These are phyloP conservation scores for Aspergillus sp. DNA, from an alignment of 2,329 filamentous ascomycete genomes.

Conservation along the genomic window DNA sequence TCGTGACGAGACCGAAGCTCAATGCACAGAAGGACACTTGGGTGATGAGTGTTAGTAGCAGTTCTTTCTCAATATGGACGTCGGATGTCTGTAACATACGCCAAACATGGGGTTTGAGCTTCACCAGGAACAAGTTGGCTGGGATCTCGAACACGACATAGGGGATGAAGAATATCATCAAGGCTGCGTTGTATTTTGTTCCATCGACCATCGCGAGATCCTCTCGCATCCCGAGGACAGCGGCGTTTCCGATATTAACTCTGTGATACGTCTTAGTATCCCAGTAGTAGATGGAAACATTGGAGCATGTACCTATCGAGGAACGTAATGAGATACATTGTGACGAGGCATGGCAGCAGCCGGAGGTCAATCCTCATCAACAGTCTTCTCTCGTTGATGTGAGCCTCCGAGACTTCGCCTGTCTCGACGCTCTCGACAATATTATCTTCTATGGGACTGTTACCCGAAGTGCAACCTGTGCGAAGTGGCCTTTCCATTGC, in stretches of 20 bases:
- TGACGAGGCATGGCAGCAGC: conserved; percentile 67
- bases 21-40: conserved; percentile 77
- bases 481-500: neutral
- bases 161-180: conserved; percentile 77
- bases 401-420: neutral
- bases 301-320: conserved; percentile 44
- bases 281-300: neutral
- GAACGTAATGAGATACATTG: conserved; percentile 69
- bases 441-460: conserved; percentile 1
- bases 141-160: conserved; percentile 65
- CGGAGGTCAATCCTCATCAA: conserved; percentile 67
- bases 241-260: conserved; percentile 75
- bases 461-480: neutral
- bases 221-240: conserved; percentile 60
- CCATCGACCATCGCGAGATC: conserved; percentile 58
- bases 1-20: conserved; percentile 72
- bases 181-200: conserved; percentile 66
- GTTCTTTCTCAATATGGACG: neutral
- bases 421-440: neutral
- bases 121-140: conserved; percentile 69
- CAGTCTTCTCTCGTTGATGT: conserved; percentile 56
- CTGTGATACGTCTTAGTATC: conserved; percentile 29
- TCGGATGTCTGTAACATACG: conserved; percentile 41
- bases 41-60: neutral
- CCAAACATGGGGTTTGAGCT: conserved; percentile 66